Conservation (phyloP, 139 green algal genomes). For the Choricystis sp. region DNA sequence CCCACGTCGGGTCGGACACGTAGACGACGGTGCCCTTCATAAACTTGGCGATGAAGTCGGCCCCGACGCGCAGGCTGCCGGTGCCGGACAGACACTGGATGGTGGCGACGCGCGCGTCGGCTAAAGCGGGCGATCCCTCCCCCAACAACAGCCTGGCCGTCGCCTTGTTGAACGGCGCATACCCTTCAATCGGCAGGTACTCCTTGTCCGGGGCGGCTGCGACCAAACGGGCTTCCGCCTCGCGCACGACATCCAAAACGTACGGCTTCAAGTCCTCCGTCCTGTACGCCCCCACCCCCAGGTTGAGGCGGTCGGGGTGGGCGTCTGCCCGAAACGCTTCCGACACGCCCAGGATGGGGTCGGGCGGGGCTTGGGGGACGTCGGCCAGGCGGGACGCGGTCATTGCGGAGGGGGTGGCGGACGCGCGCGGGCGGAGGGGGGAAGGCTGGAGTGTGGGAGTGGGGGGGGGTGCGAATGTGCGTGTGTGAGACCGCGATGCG, state of each 20-base stretch:
- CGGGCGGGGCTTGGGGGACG: conserved; percentile 48
- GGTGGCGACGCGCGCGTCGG: conserved; percentile 45
- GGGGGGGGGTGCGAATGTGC: too few relatives aligned
- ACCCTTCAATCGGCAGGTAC: conserved; percentile 88
- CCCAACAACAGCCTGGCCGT: conserved; percentile 81
- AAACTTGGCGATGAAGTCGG: conserved; percentile 75
- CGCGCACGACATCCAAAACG: conserved; percentile 81
- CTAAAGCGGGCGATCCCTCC: conserved; percentile 38
- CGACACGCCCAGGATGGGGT: conserved; percentile 86
- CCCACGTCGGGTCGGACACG: conserved; percentile 83
- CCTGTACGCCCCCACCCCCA: conserved; percentile 90
- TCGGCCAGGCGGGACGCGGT: conserved; percentile 4
- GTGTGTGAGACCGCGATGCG: too few relatives aligned
- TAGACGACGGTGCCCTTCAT: conserved; percentile 43
- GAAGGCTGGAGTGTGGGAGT: too few relatives aligned
- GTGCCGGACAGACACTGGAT: conserved; percentile 90
- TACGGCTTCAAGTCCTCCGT: conserved; percentile 90
- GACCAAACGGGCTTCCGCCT: conserved; percentile 86
- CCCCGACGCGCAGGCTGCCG: conserved; percentile 76
- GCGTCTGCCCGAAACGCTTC: conserved; percentile 77
- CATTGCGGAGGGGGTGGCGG: too few relatives aligned
- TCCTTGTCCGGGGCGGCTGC: conserved; percentile 77
- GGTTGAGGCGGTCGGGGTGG: conserved; percentile 77
- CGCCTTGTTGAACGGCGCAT: conserved; percentile 67
- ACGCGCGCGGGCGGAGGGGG: too few relatives aligned